A percentile compares a stretch with the other conserved stretches of the same genome.
Conservation (phyloP, 495 filamentous ascomycete genomes). For the Penicillium bovifimosum region DNA sequence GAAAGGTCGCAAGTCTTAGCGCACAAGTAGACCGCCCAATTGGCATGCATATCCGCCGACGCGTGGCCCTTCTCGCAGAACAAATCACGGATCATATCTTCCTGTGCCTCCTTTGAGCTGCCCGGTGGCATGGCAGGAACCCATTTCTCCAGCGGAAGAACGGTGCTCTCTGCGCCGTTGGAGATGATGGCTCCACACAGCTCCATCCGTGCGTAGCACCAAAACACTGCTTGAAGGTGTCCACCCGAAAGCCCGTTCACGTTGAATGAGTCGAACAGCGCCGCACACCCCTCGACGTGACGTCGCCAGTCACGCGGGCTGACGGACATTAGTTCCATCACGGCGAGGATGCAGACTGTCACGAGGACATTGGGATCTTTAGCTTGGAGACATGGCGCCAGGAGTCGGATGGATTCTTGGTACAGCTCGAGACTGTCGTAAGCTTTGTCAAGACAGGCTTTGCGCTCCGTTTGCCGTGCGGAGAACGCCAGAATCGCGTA, state of each 20-base stretch:
- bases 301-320: constrained; percentile 35
- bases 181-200: constrained; percentile 39
- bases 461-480: constrained; percentile 31
- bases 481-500: constrained; percentile 36
- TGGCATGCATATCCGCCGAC: constrained; percentile 30
- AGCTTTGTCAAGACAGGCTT: constrained; percentile 26
- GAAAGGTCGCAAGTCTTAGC: constrained; percentile 33
- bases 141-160: constrained; percentile 32
- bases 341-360: constrained; percentile 26
- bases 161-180: constrained; percentile 30
- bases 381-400: constrained; percentile 25
- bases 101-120: constrained; percentile 11
- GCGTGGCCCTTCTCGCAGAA: constrained; percentile 19
- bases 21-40: constrained; percentile 39
- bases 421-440: constrained; percentile 36
- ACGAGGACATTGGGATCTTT: constrained; percentile 32
- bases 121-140: constrained; percentile 18
- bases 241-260: constrained; percentile 33
- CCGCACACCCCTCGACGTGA: constrained; percentile 40
- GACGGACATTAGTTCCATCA: constrained; percentile 41
- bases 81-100: constrained; percentile 17
- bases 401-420: constrained; percentile 32
- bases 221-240: constrained; percentile 36
- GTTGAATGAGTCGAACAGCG: constrained; percentile 31
- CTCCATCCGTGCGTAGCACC: constrained; percentile 43